phyloP scores from a whole-genome alignment of 805 yeast species.

The Nakazawaea holstii region DNA sequence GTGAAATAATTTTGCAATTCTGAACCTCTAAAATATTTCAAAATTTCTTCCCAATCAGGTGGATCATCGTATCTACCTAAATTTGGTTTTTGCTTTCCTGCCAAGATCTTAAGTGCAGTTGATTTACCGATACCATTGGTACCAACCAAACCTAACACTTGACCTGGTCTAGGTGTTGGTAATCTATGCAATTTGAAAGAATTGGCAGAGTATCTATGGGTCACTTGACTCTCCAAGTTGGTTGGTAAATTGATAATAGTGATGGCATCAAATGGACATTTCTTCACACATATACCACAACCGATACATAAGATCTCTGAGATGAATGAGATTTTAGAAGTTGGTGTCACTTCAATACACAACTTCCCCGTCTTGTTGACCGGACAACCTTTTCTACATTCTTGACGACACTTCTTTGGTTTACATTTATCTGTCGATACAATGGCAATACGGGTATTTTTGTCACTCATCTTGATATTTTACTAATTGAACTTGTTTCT shows the following conservation, averaged over 20 bases:
- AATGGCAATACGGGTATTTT: constrained; percentile 85
- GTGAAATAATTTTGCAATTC: constrained; percentile 96
- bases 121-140: constrained; percentile 99
- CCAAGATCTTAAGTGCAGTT: constrained; percentile 92
- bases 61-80: constrained; percentile 92
- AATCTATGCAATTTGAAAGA: constrained; percentile 95
- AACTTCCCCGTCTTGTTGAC: constrained; percentile 96
- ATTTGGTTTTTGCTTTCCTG: constrained; percentile 97
- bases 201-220: constrained; percentile 97
- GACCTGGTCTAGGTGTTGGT: constrained; percentile 99
- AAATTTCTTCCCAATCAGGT: constrained; percentile 95
- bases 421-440: constrained; percentile 93
- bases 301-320: constrained; percentile 95
- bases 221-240: constrained; percentile 84
- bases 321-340: constrained; percentile 87
- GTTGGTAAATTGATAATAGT: constrained; percentile 95
- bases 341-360: constrained; percentile 94
- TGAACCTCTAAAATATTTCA: constrained; percentile 90
- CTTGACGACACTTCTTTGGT: constrained; percentile 98
- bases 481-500: constrained; percentile 4
- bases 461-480: constrained; percentile 25
- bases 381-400: constrained; percentile 95
- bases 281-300: constrained; percentile 99
- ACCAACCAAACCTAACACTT: constrained; percentile 95
- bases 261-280: constrained; percentile 97